Evolutionary conservation across 2,329 filamentous ascomycete genomes (phyloP), one percentile per base, ranked within the genome.

Genomic region (Drechmeria coniospora): DNA sequence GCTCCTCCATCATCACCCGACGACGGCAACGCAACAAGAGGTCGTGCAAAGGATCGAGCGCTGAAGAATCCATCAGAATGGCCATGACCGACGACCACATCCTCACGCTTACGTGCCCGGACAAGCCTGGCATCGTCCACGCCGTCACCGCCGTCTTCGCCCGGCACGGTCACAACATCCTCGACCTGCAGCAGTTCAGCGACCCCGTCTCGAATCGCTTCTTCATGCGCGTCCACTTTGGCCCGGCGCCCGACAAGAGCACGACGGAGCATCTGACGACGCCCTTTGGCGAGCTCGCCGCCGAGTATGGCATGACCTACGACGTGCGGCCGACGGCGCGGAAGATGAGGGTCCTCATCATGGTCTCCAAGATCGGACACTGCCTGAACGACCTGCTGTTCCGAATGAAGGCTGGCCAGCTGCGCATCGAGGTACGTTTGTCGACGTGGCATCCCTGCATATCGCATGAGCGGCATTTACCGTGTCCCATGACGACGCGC

Each of bases 221-320:
- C 62, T 90, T 90, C 59, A 87, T 90, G 81, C 71, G 81, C 48
- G 79, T 87, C 41, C 80, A 86, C 53, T 87, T 87, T 43, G 76
- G 72, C 8, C 68, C 77, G 34, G 62, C 61, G 5, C 50, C 61
- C 21, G 54, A 60, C 6, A 50, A 48, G 33, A 34, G 33, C 32
- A 62, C 54, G 34, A 67, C 60, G 26, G 59, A 59, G 13, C 54
- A 66, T 36, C 57, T 83, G 26, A 51, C 46, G 6, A 51, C 48
- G 31, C 63, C 68, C 6, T 75, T 87, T 41, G 54, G 59, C 16
- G 53, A 61, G 23, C 69, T 82, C 28, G 76, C 76, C 3, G 42
- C 56, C 28, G 61, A 74, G 15, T 68, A 82, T 55, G 46, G 61
- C 32, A 79, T 83, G 73, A 61, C 72, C 42, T 83, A 79, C 57